These are phyloP conservation scores for Ophiostoma piceae DNA, from an alignment of 2,329 filamentous ascomycete species.

Conservation along the genomic window DNA sequence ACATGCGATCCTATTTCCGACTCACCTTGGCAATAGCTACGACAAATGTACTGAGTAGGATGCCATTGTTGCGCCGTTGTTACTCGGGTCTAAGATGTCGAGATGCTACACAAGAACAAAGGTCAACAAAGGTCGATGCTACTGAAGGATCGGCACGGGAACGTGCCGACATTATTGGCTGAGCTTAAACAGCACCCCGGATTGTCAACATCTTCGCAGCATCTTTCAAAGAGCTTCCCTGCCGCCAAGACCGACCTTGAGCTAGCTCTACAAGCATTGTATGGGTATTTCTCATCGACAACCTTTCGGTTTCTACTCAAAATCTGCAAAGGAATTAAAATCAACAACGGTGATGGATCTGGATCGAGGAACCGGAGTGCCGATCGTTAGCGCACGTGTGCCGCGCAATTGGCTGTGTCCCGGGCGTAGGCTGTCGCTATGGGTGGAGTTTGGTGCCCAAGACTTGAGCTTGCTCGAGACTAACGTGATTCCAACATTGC, in stretches of 20 bases:
- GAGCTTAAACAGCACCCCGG: neutral
- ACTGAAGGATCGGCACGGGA: neutral
- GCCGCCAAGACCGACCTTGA: neutral
- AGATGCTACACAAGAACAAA: neutral
- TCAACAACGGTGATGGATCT: neutral
- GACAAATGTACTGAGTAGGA: neutral
- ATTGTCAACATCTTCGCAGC: neutral
- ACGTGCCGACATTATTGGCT: constrained; percentile 6
- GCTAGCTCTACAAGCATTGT: neutral
- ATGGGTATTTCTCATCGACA: neutral
- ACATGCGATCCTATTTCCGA: neutral
- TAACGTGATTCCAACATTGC: no score
- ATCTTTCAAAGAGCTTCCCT: neutral
- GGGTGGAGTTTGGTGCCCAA: neutral
- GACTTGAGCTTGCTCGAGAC: neutral
- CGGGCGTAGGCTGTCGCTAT: neutral
- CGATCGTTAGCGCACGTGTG: constrained; percentile 1
- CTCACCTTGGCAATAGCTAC: neutral
- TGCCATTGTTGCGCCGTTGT: neutral
- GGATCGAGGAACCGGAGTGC: neutral
- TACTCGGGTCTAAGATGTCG: neutral
- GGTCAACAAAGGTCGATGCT: neutral
- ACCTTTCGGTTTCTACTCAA: neutral
- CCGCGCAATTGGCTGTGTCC: neutral
- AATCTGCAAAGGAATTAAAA: neutral